A percentile compares a stretch with the other conserved stretches of the same genome.
These are phyloP conservation scores for Melaleuca quinquenervia DNA, from an alignment of 345 rosid genomes.

Conservation along the genomic window DNA sequence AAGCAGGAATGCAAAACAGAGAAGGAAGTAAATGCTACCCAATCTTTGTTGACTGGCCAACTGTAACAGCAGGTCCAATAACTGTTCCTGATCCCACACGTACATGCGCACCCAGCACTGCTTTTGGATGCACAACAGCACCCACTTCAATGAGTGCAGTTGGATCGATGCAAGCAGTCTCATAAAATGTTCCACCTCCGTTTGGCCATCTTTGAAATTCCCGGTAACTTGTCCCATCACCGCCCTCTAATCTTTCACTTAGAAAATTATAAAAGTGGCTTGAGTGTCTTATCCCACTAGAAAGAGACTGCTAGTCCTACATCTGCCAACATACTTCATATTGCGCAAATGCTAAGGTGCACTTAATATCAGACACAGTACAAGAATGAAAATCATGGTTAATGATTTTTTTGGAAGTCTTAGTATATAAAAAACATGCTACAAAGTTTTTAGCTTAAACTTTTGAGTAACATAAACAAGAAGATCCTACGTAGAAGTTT, in stretches of 20 bases:
- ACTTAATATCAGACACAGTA: background rate
- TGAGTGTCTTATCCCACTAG: background rate
- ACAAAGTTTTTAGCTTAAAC: background rate
- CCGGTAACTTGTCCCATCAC: background rate
- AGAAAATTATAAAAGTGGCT: background rate
- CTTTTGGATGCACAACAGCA: slow-evolving; percentile 45
- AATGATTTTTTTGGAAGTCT: background rate
- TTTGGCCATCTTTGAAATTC: slow-evolving; percentile 43
- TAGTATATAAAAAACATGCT: background rate
- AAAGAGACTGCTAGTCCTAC: background rate
- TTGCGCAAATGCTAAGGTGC: background rate
- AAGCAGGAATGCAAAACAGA: background rate
- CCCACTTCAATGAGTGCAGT: slow-evolving; percentile 48
- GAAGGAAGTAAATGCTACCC: slow-evolving; percentile 23
- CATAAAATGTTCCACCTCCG: slow-evolving; percentile 62
- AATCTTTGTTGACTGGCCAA: slow-evolving; percentile 45
- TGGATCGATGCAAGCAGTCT: slow-evolving; percentile 43
- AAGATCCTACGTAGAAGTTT: background rate
- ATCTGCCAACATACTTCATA: background rate
- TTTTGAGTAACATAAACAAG: background rate
- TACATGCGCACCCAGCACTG: slow-evolving; percentile 45
- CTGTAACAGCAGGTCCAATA: slow-evolving; percentile 47
- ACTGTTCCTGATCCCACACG: slow-evolving; percentile 59
- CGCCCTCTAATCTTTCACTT: slow-evolving; percentile 20
- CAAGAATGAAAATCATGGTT: background rate